Conservation (phyloP, 2,329 filamentous ascomycete species). For the Ceratocystis variospora region DNA sequence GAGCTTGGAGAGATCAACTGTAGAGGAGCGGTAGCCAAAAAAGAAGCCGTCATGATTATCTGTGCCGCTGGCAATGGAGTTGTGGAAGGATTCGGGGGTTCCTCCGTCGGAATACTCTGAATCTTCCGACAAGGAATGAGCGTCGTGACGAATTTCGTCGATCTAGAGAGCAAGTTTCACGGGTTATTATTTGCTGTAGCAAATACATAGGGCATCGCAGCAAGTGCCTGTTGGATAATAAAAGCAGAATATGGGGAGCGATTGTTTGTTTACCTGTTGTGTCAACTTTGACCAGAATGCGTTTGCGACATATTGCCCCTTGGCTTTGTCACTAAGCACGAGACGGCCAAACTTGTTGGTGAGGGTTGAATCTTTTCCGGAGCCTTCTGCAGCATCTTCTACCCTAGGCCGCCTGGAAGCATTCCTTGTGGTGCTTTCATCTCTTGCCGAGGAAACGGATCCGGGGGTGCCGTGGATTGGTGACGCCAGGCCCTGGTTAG, state of each 20-base stretch:
- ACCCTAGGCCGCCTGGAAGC: background rate
- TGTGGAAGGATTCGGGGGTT: constrained; percentile 27
- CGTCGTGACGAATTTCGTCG: constrained; percentile 32
- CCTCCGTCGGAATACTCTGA: constrained; percentile 51
- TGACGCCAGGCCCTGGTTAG: constrained; percentile 8
- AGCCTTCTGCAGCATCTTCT: constrained; percentile 10
- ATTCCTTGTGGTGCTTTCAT: background rate
- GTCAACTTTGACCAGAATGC: constrained; percentile 64
- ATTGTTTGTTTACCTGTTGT: constrained; percentile 45
- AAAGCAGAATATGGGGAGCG: background rate
- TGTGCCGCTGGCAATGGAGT: constrained; percentile 9
- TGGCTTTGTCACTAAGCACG: constrained; percentile 19
- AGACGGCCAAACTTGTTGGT: constrained; percentile 19
- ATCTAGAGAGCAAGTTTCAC: constrained; percentile 24
- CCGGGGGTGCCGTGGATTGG: constrained; percentile 12
- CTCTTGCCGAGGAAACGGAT: constrained; percentile 6
- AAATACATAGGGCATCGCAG: background rate
- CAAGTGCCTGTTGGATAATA: background rate
- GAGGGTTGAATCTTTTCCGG: constrained; percentile 8
- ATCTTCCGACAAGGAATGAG: constrained; percentile 29
- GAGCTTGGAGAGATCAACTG: constrained; percentile 48
- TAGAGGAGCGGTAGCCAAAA: constrained; percentile 57
- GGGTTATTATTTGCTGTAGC: background rate
- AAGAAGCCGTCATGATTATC: constrained; percentile 51
- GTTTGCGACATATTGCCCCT: constrained; percentile 51